A percentile compares a stretch with the other conserved stretches of the same genome.
Evolutionary conservation across 108 stramenopile species (phyloP).

Genomic region (Aurantiochytrium sp.): DNA sequence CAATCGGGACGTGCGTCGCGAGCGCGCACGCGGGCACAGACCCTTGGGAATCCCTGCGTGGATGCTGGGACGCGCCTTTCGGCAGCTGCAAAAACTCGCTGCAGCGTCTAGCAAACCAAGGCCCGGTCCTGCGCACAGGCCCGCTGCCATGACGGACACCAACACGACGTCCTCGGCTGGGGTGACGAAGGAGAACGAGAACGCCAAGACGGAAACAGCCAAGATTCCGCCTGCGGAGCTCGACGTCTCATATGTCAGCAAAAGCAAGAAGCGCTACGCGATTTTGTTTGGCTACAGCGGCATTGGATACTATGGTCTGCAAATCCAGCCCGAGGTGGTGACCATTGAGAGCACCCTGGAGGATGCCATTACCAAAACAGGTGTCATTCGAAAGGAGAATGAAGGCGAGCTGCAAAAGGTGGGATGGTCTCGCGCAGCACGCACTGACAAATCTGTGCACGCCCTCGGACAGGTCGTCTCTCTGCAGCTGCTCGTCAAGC

Average conservation of each 20-base stretch:
- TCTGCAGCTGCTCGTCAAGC: constrained; percentile 61
- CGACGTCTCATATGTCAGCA: neutral
- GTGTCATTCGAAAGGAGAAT: neutral
- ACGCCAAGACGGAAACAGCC: no score
- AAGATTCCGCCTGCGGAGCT: no score
- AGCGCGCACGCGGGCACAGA: no score
- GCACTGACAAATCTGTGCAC: constrained; percentile 93
- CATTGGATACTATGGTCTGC: constrained; percentile 72
- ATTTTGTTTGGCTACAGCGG: constrained; percentile 44
- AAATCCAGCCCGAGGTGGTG: constrained; percentile 53
- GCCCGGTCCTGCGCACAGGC: no score
- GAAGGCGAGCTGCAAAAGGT: constrained; percentile 56
- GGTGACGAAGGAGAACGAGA: no score
- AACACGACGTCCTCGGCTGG: no score
- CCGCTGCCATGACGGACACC: no score
- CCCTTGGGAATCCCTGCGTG: no score
- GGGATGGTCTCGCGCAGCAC: constrained; percentile 80
- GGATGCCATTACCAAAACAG: constrained; percentile 77
- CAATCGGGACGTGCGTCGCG: no score
- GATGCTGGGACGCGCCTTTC: no score
- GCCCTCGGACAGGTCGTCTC: constrained; percentile 84
- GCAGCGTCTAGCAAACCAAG: no score
- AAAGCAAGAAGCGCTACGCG: constrained; percentile 38
- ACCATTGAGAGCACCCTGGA: constrained; percentile 59
- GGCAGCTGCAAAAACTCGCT: no score